Evolutionary conservation across 352 stramenopile species (phyloP).

Genomic region (Globisporangium parvum): DNA sequence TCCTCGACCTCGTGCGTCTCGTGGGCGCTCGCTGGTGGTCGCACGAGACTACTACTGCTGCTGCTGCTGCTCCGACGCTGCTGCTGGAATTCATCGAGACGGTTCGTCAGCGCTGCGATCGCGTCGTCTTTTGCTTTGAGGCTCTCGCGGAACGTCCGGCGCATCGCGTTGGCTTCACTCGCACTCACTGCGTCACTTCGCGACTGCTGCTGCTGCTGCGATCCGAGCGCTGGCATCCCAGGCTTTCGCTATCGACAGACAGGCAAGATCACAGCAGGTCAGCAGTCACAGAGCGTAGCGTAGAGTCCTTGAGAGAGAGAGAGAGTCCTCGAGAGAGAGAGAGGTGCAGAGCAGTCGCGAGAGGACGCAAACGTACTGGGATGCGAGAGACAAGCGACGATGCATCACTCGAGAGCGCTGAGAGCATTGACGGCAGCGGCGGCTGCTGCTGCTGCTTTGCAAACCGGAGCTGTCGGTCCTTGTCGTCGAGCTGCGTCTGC

Average conservation of each 20-base stretch:
- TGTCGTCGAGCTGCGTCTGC: constrained; percentile 55
- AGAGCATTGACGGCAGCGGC: background rate
- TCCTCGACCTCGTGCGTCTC: constrained; percentile 38
- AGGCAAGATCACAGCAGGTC: background rate
- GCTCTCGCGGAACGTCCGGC: constrained; percentile 41
- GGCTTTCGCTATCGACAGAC: constrained; percentile 17
- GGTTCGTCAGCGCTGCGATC: constrained; percentile 39
- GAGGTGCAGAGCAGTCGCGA: no score
- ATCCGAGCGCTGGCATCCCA: constrained; percentile 9
- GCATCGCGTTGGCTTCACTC: constrained; percentile 32
- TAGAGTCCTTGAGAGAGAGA: no score
- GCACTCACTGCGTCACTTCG: constrained; percentile 17
- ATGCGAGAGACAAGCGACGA: constrained; percentile 19
- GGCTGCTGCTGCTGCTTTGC: constrained; percentile 6
- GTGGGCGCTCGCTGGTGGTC: constrained; percentile 9
- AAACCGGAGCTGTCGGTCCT: constrained; percentile 37
- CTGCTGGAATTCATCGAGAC: constrained; percentile 20
- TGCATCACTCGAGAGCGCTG: background rate
- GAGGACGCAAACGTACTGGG: constrained; percentile 17
- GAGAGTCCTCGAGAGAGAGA: no score
- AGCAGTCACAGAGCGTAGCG: background rate
- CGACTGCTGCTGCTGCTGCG: constrained; percentile 14
- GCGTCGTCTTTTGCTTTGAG: constrained; percentile 58
- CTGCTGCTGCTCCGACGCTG: constrained; percentile 5
- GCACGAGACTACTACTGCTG: no score